Conservation (phyloP, 2,329 filamentous ascomycete genomes). For the Incumbomyces delicatus region DNA sequence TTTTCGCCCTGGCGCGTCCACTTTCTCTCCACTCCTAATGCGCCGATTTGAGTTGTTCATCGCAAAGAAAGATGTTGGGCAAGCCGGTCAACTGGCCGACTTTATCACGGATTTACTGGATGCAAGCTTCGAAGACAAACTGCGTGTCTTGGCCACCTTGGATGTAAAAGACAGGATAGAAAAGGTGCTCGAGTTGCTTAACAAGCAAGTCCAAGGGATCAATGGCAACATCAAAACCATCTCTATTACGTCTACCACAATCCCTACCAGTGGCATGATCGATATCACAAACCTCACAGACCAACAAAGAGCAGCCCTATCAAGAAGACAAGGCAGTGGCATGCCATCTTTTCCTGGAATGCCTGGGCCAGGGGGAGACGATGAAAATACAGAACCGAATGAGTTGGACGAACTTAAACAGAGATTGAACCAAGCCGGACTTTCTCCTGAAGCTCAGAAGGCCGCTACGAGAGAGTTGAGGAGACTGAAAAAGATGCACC, state of each 20-base stretch:
- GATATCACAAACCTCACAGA: conserved; percentile 44
- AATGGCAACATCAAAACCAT: conserved; percentile 84
- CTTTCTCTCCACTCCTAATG: conserved; percentile 73
- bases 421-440: conserved; percentile 68
- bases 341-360: conserved; percentile 33
- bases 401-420: conserved; percentile 88
- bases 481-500: conserved; percentile 87
- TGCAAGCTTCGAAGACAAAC: conserved; percentile 79
- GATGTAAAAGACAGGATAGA: conserved; percentile 69
- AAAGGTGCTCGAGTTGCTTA: conserved; percentile 72
- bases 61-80: conserved; percentile 64
- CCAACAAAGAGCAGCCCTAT: conserved; percentile 35
- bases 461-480: conserved; percentile 85
- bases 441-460: conserved; percentile 77
- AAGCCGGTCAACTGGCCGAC: conserved; percentile 80
- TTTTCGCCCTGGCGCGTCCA: conserved; percentile 59
- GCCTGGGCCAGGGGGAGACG: conserved; percentile 39
- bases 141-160: conserved; percentile 72
- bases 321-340: conserved; percentile 34
- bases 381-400: conserved; percentile 71
- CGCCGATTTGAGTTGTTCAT: conserved; percentile 83
- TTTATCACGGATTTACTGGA: conserved; percentile 95
- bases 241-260: conserved; percentile 57
- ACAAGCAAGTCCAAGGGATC: conserved; percentile 70
- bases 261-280: conserved; percentile 51